These are phyloP conservation scores for Phytophthora colocasiae DNA, from an alignment of 352 stramenopile species.

Conservation along the genomic window DNA sequence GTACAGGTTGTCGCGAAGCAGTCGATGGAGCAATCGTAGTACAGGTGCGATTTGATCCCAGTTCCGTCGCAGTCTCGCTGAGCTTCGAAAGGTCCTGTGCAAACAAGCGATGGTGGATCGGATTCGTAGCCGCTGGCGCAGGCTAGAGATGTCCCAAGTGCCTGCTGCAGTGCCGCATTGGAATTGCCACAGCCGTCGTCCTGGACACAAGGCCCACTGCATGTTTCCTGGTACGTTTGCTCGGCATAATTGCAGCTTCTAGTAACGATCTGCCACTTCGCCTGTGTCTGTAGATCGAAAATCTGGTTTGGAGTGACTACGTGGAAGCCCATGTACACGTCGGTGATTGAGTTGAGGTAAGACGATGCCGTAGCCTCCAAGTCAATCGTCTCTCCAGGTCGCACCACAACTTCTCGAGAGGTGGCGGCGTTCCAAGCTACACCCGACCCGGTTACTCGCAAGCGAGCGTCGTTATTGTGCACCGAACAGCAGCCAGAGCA, in stretches of 20 bases:
- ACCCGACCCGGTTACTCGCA: constrained; percentile 50
- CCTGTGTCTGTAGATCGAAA: constrained; percentile 52
- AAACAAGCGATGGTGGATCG: constrained; percentile 54
- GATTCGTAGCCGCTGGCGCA: constrained; percentile 52
- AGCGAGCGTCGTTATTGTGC: constrained; percentile 54
- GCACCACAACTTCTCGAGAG: constrained; percentile 49
- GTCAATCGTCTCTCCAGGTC: constrained; percentile 57
- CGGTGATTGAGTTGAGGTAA: constrained; percentile 66
- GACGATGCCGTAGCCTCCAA: constrained; percentile 50
- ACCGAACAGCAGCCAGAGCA: constrained; percentile 77
- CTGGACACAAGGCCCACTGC: constrained; percentile 45
- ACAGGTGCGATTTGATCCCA: constrained; percentile 50
- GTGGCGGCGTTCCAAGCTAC: constrained; percentile 43
- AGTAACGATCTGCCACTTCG: constrained; percentile 71
- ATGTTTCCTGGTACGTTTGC: constrained; percentile 53
- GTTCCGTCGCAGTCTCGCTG: constrained; percentile 55
- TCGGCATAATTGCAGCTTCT: constrained; percentile 63
- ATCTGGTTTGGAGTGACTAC: constrained; percentile 77
- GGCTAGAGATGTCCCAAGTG: constrained; percentile 33
- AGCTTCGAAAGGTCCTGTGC: constrained; percentile 58
- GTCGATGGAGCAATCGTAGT: constrained; percentile 66
- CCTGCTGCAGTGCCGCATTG: constrained; percentile 52
- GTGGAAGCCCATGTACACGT: constrained; percentile 80
- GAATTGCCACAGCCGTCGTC: constrained; percentile 59
- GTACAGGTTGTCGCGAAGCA: constrained; percentile 63